A percentile compares a stretch with the other conserved stretches of the same genome.
Evolutionary conservation across 2,329 filamentous ascomycete species (phyloP).

Genomic region (Colletotrichum brevisporum): DNA sequence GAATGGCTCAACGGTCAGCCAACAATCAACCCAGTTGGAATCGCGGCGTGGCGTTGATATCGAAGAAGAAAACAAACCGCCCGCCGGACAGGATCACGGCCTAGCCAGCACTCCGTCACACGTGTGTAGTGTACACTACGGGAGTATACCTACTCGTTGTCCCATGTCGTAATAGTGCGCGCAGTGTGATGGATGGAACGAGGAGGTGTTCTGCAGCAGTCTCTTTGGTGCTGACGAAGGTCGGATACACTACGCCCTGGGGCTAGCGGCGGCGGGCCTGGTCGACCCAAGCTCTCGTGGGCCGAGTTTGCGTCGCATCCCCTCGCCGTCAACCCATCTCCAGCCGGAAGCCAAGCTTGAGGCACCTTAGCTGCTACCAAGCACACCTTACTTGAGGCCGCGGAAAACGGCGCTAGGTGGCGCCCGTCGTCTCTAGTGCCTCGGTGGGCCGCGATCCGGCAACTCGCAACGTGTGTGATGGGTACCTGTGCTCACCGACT

Average conservation of each 20-base stretch:
- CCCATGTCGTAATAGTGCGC: not conserved
- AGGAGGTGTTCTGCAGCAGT: not conserved
- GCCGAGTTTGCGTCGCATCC: slow-evolving; percentile 38
- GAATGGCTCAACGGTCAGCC: not conserved
- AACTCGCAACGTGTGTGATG: slow-evolving; percentile 28
- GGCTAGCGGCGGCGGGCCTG: slow-evolving; percentile 26
- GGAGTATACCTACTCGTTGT: too few relatives aligned
- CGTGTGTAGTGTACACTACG: not conserved
- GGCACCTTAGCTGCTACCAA: slow-evolving; percentile 38
- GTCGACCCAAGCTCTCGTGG: slow-evolving; percentile 33
- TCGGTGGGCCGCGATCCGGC: slow-evolving; percentile 18
- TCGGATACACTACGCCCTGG: slow-evolving; percentile 33
- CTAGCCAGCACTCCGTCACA: not conserved
- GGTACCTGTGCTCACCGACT: slow-evolving; percentile 30
- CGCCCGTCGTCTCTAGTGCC: slow-evolving; percentile 24
- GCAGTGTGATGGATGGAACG: not conserved
- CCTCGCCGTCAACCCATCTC: slow-evolving; percentile 39
- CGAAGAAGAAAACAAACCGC: not conserved
- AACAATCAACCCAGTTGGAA: slow-evolving; percentile 13
- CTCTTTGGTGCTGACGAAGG: slow-evolving; percentile 9
- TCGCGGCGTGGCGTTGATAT: slow-evolving; percentile 13
- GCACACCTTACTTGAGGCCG: slow-evolving; percentile 37
- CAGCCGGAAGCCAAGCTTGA: slow-evolving; percentile 37
- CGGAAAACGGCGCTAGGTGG: slow-evolving; percentile 24
- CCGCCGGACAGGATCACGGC: slow-evolving; percentile 16